Evolutionary conservation across 257 asterid genomes (phyloP), one percentile per base, ranked within the genome.

Genomic region (Cruciata laevipes): DNA sequence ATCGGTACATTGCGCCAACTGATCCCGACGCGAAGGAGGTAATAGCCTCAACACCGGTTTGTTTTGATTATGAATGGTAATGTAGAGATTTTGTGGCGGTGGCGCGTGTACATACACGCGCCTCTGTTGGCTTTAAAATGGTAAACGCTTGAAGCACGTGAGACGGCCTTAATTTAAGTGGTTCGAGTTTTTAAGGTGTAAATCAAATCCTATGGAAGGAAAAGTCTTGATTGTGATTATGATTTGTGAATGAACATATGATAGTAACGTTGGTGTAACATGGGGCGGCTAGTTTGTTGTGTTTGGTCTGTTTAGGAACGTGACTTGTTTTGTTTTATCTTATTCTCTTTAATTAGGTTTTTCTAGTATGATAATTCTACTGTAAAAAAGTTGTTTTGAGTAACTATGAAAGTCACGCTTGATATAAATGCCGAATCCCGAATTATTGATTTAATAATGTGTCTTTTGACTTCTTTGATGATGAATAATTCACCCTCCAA

Each of bases 1-100:
- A 80, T 63, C 69, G 84, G 30, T 80, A 77, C 53, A 77, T 73
- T 61, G 84, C 84, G 17, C 84, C 84, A 20, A 17, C 31, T 4
- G 82, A 80, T 49, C 78, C 82, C 25, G 72, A 80, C 66, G 73
- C 77, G 59, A 77, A 77, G 53, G 84, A 80, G 83, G 83, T 79
- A 65, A 61, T 18, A 4, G 2, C 0, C 27, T 53, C 11, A 53
- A 18, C 4, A 7, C 9, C 11, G 9, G 9, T 6, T 0, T 14
- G 52, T 44, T 9, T 44, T 44, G 18, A 44, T 44, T 5, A 6
- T 9, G 18, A 49, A 14, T 49, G 20, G 20, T 49, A 49, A 31
- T 21, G 16, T 3, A 61, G 47, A 18, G 2, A 20, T n/a, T 9
- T 63, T 21, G n/a, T 18, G 61, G 18, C 3, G 70, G 60, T 24